Percentiles rank a stretch among this genome's conserved stretches.
phyloP scores from a whole-genome alignment of 2,329 filamentous ascomycete genomes.

The Coniella lustricola region DNA sequence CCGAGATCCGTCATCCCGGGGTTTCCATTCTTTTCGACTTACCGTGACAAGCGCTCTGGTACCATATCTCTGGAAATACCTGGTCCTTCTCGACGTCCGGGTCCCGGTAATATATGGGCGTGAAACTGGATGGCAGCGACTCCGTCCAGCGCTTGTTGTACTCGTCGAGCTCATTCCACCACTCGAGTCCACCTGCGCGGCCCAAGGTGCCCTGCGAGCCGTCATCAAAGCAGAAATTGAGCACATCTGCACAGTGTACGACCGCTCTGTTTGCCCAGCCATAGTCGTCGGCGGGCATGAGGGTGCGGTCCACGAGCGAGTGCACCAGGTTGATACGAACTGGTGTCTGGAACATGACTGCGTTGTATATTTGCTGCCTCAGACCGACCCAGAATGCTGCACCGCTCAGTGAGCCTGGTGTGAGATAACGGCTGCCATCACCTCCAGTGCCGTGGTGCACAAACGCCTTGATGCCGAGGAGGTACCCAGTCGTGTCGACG shows the following conservation, averaged over 20 bases:
- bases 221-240: constrained; percentile 54
- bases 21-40: constrained; percentile 20
- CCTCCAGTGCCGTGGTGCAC: constrained; percentile 28
- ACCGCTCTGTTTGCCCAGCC: constrained; percentile 56
- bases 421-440: constrained; percentile 30
- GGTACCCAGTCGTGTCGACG: constrained; percentile 39
- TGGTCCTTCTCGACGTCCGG: constrained; percentile 23
- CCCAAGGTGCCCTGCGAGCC: constrained; percentile 10
- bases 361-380: constrained; percentile 53
- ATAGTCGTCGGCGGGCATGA: constrained; percentile 41
- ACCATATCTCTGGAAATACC: constrained; percentile 52
- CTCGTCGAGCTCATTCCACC: constrained; percentile 38
- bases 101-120: constrained; percentile 44
- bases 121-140: constrained; percentile 43
- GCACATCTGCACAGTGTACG: constrained; percentile 54
- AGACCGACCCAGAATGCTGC: constrained; percentile 52
- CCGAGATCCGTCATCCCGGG: too few relatives aligned
- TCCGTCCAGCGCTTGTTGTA: constrained; percentile 41
- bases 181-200: constrained; percentile 22
- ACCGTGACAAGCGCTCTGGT: constrained; percentile 49
- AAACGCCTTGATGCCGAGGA: constrained; percentile 40
- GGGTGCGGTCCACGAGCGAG: constrained; percentile 43
- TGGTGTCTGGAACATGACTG: constrained; percentile 39
- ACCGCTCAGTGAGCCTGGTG: constrained; percentile 36
- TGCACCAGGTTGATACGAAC: constrained; percentile 44